Base-by-base conservation (phyloP, 2,329 filamentous ascomycete species). In the Colletotrichum brevisporum region DNA sequence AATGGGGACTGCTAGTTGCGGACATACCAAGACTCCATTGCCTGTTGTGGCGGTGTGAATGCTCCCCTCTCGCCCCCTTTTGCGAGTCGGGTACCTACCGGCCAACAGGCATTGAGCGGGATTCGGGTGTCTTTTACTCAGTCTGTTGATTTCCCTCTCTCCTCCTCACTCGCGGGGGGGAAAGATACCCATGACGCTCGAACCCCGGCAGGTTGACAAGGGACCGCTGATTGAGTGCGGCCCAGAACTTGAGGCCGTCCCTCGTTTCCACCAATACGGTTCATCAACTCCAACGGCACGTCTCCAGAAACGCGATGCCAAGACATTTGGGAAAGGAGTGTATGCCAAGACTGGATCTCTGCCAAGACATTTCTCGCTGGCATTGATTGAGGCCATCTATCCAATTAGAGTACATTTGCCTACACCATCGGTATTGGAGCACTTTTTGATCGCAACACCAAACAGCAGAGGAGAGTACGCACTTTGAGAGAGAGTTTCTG, bases 301-400 rank as follows among this genome's bases (percentile, higher is more conserved):
- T 43, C 54, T 57, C 66, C 55, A 60, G 50, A 51, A 60, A 55
- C 50, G 41, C 51, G 26, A 52, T 54, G 55, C 55, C 41, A 55
- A 66, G 66, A n/a, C 50, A 18, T 60, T 47, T 43, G 39, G n/a
- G 50, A 66, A 69, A 69, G 66, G 66, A 60, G 66, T 39, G 36
- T 55, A 21, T 47, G 66, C 66, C 62, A 66, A 69, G 62, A 55
- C 50, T 27, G 48, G 41, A 52, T 16, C 41, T 41, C 15, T 65
- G 65, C 61, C 66, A 60, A 60, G 50, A 59, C n/a, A 4, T 26
- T 47, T 45, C n/a, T 21, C 6, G 50, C 15, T 18, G 31, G 53
- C 60, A 48, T 48, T 43, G 41, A 15, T 12, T 50, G 47, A 18
- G 18, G 3, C 43, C 43, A 47, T 47, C 43, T 47, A 47, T 47